Percentiles rank a stretch among this genome's conserved stretches.
These are phyloP conservation scores for Entamoeba dispar DNA, from an alignment of 208 protist species.

Conservation along the genomic window DNA sequence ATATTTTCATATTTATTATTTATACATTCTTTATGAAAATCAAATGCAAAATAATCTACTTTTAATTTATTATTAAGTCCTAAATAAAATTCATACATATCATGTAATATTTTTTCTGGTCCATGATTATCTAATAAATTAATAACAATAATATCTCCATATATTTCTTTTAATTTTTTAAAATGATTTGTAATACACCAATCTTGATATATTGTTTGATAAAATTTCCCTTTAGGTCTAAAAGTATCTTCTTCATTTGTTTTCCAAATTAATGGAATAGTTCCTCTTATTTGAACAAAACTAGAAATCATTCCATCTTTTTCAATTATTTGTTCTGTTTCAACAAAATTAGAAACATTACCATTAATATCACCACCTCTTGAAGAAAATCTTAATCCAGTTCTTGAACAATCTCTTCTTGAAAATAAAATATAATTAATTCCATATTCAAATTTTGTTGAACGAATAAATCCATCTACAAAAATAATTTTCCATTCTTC, in stretches of 20 bases:
- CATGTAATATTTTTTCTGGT: background rate
- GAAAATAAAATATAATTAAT: conserved; percentile 23
- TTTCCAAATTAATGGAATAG: conserved; percentile 38
- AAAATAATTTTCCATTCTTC: background rate
- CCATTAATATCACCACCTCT: conserved; percentile 38
- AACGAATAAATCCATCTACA: background rate
- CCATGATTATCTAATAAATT: background rate
- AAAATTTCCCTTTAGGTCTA: background rate
- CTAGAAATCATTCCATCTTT: background rate
- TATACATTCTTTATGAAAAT: conserved; percentile 15
- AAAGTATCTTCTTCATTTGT: conserved; percentile 11
- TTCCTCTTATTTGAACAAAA: conserved; percentile 27
- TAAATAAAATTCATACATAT: background rate
- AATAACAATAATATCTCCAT: background rate
- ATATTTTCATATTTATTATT: conserved; percentile 11
- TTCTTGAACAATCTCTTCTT: conserved; percentile 21
- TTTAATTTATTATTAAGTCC: background rate
- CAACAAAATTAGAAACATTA: conserved; percentile 45
- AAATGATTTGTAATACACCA: background rate
- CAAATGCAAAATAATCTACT: conserved; percentile 1
- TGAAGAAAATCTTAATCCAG: conserved; percentile 37
- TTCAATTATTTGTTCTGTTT: conserved; percentile 44
- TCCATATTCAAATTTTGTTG: background rate
- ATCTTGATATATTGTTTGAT: background rate
- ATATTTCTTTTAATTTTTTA: background rate